phyloP scores from a whole-genome alignment of 2,329 filamentous ascomycete species.

The Sordariomycetes sp. region DNA sequence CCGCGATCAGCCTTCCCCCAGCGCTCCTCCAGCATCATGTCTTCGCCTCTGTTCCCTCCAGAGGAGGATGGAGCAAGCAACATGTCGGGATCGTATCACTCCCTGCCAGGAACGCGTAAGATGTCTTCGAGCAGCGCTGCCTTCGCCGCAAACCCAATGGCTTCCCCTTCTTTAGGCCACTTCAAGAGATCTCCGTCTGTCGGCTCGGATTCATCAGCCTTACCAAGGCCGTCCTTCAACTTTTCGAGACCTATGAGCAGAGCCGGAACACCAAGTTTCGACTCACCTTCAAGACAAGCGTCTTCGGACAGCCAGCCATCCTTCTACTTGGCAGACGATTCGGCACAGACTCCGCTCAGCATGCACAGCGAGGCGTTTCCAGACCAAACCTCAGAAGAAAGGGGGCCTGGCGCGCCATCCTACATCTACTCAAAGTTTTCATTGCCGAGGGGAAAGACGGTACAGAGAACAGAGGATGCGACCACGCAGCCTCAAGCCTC shows the following conservation, averaged over 20 bases:
- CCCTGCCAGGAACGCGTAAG: slow-evolving; percentile 66
- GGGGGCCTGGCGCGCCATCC: slow-evolving; percentile 49
- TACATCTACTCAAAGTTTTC: slow-evolving; percentile 83
- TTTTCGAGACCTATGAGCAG: slow-evolving; percentile 87
- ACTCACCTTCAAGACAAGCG: slow-evolving; percentile 46
- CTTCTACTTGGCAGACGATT: slow-evolving; percentile 54
- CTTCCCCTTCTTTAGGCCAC: slow-evolving; percentile 51
- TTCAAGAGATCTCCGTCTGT: slow-evolving; percentile 75
- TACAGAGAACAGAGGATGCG: slow-evolving; percentile 59
- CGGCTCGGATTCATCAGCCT: slow-evolving; percentile 67
- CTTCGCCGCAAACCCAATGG: slow-evolving; percentile 24
- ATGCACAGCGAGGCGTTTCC: slow-evolving; percentile 62
- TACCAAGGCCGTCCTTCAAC: slow-evolving; percentile 75
- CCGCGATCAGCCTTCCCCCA: slow-evolving; percentile 36
- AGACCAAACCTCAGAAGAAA: slow-evolving; percentile 38
- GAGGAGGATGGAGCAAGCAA: slow-evolving; percentile 59
- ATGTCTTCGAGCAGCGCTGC: slow-evolving; percentile 61
- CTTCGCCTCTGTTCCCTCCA: slow-evolving; percentile 54
- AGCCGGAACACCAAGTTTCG: slow-evolving; percentile 49
- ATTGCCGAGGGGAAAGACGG: slow-evolving; percentile 70
- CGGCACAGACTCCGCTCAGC: slow-evolving; percentile 60
- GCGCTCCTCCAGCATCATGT: slow-evolving; percentile 51
- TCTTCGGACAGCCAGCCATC: slow-evolving; percentile 61
- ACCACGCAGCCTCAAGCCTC: slow-evolving; percentile 41
- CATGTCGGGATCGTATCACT: slow-evolving; percentile 44